Evolutionary conservation across 148 eudicot genomes (phyloP), one percentile per base, ranked within the genome.

Genomic region (Rhododendron vialii): DNA sequence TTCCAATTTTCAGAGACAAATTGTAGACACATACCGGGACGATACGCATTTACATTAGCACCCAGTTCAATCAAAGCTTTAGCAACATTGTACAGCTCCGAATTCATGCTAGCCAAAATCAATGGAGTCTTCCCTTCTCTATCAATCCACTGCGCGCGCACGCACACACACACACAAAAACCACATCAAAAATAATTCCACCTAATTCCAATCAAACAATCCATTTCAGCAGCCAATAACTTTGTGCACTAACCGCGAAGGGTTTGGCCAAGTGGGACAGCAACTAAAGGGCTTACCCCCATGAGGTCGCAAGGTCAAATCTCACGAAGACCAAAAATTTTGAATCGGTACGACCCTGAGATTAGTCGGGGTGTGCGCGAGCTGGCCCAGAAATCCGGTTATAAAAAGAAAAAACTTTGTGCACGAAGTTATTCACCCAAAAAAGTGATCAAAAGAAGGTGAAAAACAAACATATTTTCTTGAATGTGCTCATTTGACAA

Each of bases 41-140:
- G 98, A 76, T 93, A 94, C 3, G 98, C 95, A 90, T 98, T 94
- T 59, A 95, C 94, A 89, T 98, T 93, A 65, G 99, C 98, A 89
- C 99, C 99, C 94, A 97, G 88, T 87, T 95, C 99, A 5, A 95
- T 89, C 79, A 98, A 93, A 80, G 94, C 89, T 88, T 93, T 94
- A 17, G 98, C 96, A 82, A 94, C 98, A 89, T 90, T 76, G 71
- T 87, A 89, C n/a, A 93, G 93, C 18, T 90, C 86, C 7, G 93
- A 90, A 86, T 90, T 93, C 95, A 93, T 89, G 85, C 95, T 94
- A 82, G 99, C 96, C 75, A 86, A 85, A n/a, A 93, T 92, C 67
- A 98, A 85, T 12, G 98, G 96, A 55, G 99, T 98, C 93, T 96
- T 98, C 81, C 96, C 97, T 92, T 95, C 98, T 82, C 74, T 95